Evolutionary conservation across 2,329 filamentous ascomycete genomes (phyloP).

Genomic region (Pseudogymnoascus sp.): DNA sequence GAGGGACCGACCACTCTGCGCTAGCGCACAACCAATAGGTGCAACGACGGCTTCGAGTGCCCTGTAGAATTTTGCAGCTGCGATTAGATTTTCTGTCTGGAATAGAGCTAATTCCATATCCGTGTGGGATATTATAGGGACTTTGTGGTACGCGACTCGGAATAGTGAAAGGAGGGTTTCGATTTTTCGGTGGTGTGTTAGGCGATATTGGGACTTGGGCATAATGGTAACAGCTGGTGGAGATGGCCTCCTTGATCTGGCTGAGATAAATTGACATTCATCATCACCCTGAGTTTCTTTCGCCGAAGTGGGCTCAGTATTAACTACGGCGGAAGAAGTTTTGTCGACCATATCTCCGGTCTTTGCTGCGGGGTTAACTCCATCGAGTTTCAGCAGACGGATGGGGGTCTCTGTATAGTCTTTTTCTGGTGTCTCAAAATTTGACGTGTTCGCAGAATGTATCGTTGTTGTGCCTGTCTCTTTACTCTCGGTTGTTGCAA

Average conservation of each 20-base stretch:
- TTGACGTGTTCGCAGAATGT: background rate
- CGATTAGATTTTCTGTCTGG: conserved; percentile 14
- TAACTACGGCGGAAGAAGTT: background rate
- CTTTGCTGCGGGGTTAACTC: background rate
- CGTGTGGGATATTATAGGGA: conserved; percentile 12
- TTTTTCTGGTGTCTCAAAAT: background rate
- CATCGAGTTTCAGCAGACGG: too few relatives aligned
- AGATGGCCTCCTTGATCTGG: background rate
- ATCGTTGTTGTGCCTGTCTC: background rate
- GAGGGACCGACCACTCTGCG: too few relatives aligned
- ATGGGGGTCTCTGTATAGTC: too few relatives aligned
- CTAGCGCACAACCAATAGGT: conserved; percentile 12
- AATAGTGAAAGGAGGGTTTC: conserved; percentile 19
- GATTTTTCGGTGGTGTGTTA: background rate
- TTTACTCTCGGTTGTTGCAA: background rate
- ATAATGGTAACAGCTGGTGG: background rate
- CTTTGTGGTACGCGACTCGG: conserved; percentile 10
- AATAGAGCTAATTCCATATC: conserved; percentile 13
- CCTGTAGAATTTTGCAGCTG: conserved; percentile 11
- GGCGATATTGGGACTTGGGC: background rate
- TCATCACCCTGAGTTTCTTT: background rate
- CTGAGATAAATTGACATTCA: background rate
- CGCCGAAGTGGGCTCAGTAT: background rate
- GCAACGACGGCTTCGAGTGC: conserved; percentile 11
- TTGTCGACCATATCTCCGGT: background rate